Conservation (phyloP, 2,329 filamentous ascomycete species). For the Nakataea oryzae region DNA sequence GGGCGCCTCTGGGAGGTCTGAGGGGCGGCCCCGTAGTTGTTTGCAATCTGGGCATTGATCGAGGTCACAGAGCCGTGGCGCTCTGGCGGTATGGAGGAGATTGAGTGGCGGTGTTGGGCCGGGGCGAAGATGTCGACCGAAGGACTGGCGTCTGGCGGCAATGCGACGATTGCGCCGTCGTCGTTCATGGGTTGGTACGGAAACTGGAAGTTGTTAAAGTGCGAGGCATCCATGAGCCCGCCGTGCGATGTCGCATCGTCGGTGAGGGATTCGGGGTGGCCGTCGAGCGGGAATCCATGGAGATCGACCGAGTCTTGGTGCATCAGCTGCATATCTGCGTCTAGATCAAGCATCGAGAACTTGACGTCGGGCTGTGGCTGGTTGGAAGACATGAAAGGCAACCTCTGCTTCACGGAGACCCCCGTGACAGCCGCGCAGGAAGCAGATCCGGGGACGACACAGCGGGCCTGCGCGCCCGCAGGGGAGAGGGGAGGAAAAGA, state of each 20-base stretch:
- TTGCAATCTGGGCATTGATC: constrained; percentile 6
- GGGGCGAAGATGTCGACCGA: constrained; percentile 18
- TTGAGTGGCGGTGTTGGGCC: constrained; percentile 18
- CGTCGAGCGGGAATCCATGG: constrained; percentile 25
- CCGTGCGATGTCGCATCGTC: constrained; percentile 19
- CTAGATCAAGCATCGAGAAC: constrained; percentile 22
- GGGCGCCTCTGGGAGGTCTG: constrained; percentile 11
- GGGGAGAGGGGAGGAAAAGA: background rate
- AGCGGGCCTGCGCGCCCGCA: background rate
- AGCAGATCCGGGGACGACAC: background rate
- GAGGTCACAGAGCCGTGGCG: constrained; percentile 25
- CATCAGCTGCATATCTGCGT: constrained; percentile 18
- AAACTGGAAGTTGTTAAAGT: constrained; percentile 45
- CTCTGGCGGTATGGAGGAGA: constrained; percentile 22
- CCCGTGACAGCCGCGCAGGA: background rate
- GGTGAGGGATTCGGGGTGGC: constrained; percentile 19
- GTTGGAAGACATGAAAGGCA: constrained; percentile 27
- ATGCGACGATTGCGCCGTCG: constrained; percentile 28
- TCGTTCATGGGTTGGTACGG: constrained; percentile 33
- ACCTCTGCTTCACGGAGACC: background rate
- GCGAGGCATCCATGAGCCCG: constrained; percentile 30
- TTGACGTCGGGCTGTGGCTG: constrained; percentile 20
- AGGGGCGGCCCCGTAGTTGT: constrained; percentile 14
- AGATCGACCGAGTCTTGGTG: constrained; percentile 21
- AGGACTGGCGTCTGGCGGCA: constrained; percentile 22